Percentiles rank a stretch among this genome's conserved stretches.
Conservation (phyloP, 768 basidiomycete species). For the Collybia sp. region DNA sequence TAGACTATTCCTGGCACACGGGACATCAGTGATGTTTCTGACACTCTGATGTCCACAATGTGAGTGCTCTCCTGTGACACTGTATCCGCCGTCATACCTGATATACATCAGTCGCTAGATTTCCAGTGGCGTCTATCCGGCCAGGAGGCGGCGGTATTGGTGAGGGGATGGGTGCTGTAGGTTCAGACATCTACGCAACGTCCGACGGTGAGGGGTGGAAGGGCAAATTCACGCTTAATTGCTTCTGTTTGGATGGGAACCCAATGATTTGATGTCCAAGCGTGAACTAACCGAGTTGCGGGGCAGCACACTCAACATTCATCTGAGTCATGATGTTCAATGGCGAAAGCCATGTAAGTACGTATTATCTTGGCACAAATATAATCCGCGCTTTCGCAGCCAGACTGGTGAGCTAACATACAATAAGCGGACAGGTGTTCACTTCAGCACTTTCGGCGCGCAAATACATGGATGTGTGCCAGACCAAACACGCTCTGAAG, state of each 20-base stretch:
- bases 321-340: too few species aligned
- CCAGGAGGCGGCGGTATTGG: constrained; percentile 24
- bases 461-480: constrained; percentile 88
- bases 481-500: constrained; percentile 79
- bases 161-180: constrained; percentile 1
- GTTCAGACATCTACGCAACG: background rate
- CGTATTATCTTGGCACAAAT: too few species aligned
- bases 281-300: too few species aligned
- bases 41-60: constrained; percentile 36
- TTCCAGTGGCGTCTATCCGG: constrained; percentile 21
- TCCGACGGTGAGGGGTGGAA: too few species aligned
- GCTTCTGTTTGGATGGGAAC: too few species aligned
- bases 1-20: constrained; percentile 73
- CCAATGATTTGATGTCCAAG: too few species aligned
- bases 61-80: background rate
- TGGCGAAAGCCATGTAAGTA: too few species aligned
- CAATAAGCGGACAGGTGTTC: background rate
- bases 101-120: constrained; percentile 27
- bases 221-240: too few species aligned
- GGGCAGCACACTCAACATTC: too few species aligned
- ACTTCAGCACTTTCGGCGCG: constrained; percentile 39
- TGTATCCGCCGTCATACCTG: constrained; percentile 15
- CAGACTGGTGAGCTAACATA: too few species aligned
- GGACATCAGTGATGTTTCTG: constrained; percentile 60
- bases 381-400: too few species aligned